phyloP scores from a whole-genome alignment of 2,329 filamentous ascomycete species.

The Fusarium napiforme region DNA sequence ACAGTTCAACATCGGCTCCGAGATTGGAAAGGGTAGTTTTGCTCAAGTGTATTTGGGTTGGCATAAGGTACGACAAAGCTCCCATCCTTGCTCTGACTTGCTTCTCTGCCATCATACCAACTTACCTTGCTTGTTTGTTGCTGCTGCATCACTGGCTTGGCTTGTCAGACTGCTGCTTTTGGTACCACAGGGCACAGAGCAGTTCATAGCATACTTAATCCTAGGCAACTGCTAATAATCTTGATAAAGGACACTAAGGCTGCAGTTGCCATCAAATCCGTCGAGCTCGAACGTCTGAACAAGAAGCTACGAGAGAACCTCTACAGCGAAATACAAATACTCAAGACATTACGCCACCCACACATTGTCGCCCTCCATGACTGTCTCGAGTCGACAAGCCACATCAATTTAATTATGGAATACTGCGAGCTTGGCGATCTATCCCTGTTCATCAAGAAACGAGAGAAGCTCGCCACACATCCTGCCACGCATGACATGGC shows the following conservation, averaged over 20 bases:
- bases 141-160: conserved; percentile 1
- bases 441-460: conserved; percentile 95
- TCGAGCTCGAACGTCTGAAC: conserved; percentile 89
- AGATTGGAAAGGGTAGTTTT: conserved; percentile 98
- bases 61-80: conserved; percentile 71
- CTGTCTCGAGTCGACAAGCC: conserved; percentile 84
- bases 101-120: conserved; percentile 17
- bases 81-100: conserved; percentile 9
- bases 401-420: conserved; percentile 98
- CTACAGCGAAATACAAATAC: conserved; percentile 93
- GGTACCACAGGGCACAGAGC: conserved; percentile 3
- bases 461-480: conserved; percentile 81
- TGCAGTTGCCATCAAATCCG: conserved; percentile 95
- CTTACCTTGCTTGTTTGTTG: conserved; percentile 17
- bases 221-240: conserved; percentile 9
- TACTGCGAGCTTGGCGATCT: conserved; percentile 96
- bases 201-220: background rate
- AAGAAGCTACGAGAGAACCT: conserved; percentile 97
- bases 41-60: conserved; percentile 91
- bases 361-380: conserved; percentile 97
- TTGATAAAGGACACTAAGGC: conserved; percentile 75
- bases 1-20: conserved; percentile 82
- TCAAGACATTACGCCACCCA: conserved; percentile 92
- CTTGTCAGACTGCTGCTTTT: conserved; percentile 1
- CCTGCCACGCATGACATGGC: conserved; percentile 90